Percentiles rank a stretch among this genome's conserved stretches.
Conservation (phyloP, 257 asterid genomes). For the Pogostemon cablin region DNA sequence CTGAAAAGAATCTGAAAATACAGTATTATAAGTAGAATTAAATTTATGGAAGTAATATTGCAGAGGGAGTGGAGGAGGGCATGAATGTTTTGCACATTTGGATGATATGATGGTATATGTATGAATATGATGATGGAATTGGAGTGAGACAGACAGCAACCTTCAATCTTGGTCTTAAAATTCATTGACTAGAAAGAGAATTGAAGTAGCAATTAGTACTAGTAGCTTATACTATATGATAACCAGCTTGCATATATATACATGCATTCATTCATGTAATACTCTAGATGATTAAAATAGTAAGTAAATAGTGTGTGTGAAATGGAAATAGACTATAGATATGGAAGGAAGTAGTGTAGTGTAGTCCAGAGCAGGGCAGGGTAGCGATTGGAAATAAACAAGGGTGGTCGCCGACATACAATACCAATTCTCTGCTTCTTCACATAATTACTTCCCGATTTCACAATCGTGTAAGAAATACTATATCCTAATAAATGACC, state of each 20-base stretch:
- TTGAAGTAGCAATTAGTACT: too few relatives aligned
- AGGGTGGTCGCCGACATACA: constrained; percentile 47
- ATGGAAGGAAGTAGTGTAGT: constrained; percentile 7
- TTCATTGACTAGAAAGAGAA: constrained; percentile 14
- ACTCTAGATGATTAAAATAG: too few relatives aligned
- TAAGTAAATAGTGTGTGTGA: too few relatives aligned
- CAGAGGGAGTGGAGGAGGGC: constrained; percentile 19
- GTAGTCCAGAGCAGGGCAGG: constrained; percentile 18
- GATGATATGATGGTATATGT: constrained; percentile 34
- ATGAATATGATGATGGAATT: constrained; percentile 28
- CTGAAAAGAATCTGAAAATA: too few relatives aligned
- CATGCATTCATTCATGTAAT: too few relatives aligned
- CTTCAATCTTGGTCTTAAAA: too few relatives aligned
- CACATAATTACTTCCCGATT: too few relatives aligned
- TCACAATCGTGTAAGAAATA: too few relatives aligned
- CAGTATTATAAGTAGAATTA: background rate
- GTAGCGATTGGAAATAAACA: constrained; percentile 30
- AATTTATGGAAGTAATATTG: constrained; percentile 19
- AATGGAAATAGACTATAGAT: background rate
- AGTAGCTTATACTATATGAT: too few relatives aligned
- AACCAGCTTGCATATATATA: background rate
- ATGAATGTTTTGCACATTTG: constrained; percentile 28
- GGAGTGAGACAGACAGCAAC: background rate
- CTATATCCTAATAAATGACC: too few relatives aligned
- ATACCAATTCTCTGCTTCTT: constrained; percentile 34